Conservation (phyloP, 106 monocot species). For the Cymbidium sinense region DNA sequence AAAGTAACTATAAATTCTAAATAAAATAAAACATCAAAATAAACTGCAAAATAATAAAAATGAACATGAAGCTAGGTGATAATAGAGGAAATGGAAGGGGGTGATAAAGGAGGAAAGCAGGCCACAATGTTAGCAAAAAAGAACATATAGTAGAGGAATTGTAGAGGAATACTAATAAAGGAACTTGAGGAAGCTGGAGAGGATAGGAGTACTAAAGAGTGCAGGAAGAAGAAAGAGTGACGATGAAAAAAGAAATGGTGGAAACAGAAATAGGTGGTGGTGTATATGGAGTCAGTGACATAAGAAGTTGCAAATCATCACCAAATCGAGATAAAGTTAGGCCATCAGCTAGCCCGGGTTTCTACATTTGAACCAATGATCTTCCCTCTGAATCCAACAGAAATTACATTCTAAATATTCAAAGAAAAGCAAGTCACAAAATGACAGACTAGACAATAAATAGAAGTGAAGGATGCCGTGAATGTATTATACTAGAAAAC, state of each 20-base stretch:
- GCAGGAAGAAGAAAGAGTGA: not conserved
- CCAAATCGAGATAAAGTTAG: not conserved
- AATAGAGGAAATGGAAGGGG: too few relatives aligned
- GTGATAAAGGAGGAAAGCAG: too few relatives aligned
- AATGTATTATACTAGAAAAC: slow-evolving; percentile 10
- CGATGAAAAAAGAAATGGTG: not conserved
- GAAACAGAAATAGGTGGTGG: not conserved
- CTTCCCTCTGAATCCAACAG: not conserved
- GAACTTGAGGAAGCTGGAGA: not conserved
- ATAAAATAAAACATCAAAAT: not conserved
- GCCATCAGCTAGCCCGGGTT: not conserved
- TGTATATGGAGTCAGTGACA: not conserved
- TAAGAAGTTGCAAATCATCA: not conserved
- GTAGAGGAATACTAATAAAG: not conserved
- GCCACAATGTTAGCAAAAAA: too few relatives aligned
- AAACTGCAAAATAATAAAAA: not conserved
- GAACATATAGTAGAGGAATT: too few relatives aligned
- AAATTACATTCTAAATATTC: not conserved
- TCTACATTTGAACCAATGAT: not conserved
- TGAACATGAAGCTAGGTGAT: not conserved
- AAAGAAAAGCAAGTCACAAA: not conserved
- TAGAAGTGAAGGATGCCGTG: not conserved
- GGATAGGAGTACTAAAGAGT: not conserved
- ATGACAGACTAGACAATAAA: not conserved
- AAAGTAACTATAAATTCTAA: too few relatives aligned